Evolutionary conservation across 805 yeast species (phyloP), one percentile per base, ranked within the genome.

Genomic region (Cyberlindnera nakhonratchasimensis): DNA sequence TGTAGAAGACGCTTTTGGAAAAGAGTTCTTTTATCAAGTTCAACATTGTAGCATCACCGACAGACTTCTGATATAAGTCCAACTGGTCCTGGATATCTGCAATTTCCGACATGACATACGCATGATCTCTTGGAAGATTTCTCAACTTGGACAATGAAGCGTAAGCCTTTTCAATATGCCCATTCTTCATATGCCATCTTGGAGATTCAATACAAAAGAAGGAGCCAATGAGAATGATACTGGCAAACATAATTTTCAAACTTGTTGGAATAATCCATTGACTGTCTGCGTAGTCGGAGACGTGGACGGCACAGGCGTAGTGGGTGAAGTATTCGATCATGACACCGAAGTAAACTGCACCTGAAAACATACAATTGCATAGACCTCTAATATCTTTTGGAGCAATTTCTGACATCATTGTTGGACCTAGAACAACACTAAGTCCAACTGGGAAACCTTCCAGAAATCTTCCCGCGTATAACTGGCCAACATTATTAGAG

Each of bases 261-360:
- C 69, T 55, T 7, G 72, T 70, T n/a, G 82, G 80, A 34, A 69
- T 56, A 18, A 72, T 65, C 82, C 82, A 77, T 52, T 75, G 81
- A 12, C 49, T 55, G 33, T 69, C 61, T 14, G 63, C 55, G 9
- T 46, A 39, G 20, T 58, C 54, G 6, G 71, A 46, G 32, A 73
- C 54, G 49, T 75, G 74, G 19, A 72, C 46, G 2, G 77, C 70
- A 30, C 76, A 66, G 28, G 80, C 82, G 52, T 72, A 77, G 51
- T 72, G 67, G 22, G 73, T 64, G 47, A 74, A 72, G 50, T 74
- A 74, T 9, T 71, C 71, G 41, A 72, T 37, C 69, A 73, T 66
- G 26, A 74, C 65, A 36, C 82, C 82, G 11, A 77, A 59, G 50
- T 76, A 76, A 29, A 77, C 81, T 7, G 78, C 73, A 45, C 82